Base-by-base conservation (phyloP, 1,139 yeast genomes). In the Candida tunisiensis region DNA sequence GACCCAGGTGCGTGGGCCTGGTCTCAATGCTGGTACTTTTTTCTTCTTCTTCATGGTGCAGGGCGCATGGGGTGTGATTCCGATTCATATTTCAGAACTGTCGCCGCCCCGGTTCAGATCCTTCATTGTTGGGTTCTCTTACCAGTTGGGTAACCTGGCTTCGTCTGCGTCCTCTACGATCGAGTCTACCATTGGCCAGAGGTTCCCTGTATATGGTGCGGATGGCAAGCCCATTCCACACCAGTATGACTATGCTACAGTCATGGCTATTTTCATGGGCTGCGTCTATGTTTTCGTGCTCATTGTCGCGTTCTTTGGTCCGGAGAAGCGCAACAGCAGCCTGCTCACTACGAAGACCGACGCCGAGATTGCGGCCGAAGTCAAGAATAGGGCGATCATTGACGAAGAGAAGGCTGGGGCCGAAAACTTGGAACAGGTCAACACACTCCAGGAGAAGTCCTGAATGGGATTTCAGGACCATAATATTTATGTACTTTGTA, bases 51-150 rank as follows among this genome's bases (percentile, higher is more conserved):
- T 72, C 42, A 70, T 70, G 38, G 85, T 78, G 28, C 91, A 77
- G 51, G 91, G 92, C 37, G 74, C 79, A 13, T 78, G 88, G 83
- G 85, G 91, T 40, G 77, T 74, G 25, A 62, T 74, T 39, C 92
- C 91, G 29, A 65, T 74, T 37, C 80, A 75, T 48, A 57, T 77
- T 29, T 62, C 78, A 2, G 88, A 77, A 50, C 59, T 78, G 38
- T 66, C 83, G 13, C 72, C 73, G 27, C 83, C 85, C 16, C 70
- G 73, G 39, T 73, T 71, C 52, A 62, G 77, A 48, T 60, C 83
- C 5, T 69, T 74, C 38, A 72, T 74, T 28, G 68, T 66, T 26
- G 92, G 91, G 45, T 63, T 69, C 28, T 60, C 82, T 17, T 77
- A 78, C 44, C 92, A 78, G 51, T 60, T 78, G 42, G 91, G 91